Percentiles rank a stretch among this genome's conserved stretches.
phyloP scores from a whole-genome alignment of 148 eudicot genomes.

The Dysphania ambrosioides region DNA sequence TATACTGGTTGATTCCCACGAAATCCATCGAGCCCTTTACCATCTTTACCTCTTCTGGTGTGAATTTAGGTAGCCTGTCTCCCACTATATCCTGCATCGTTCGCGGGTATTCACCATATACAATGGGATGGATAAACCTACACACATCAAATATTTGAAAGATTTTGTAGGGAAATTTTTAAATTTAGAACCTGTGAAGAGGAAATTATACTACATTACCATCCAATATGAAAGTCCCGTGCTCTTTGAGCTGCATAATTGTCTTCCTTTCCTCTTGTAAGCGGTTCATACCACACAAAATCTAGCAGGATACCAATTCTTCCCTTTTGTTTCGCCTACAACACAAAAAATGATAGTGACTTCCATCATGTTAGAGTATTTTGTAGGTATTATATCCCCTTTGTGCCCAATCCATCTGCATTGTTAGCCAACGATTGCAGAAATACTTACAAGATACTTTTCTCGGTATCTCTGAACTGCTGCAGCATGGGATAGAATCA shows the following conservation, averaged over 20 bases:
- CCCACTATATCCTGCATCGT: slow-evolving; percentile 74
- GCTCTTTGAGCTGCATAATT: slow-evolving; percentile 92
- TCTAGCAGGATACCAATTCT: slow-evolving; percentile 84
- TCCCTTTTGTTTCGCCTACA: slow-evolving; percentile 70
- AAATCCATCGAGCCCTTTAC: slow-evolving; percentile 86
- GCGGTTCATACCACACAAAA: slow-evolving; percentile 95
- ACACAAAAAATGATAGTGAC: not conserved
- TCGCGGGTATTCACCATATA: slow-evolving; percentile 82
- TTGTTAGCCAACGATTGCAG: not conserved
- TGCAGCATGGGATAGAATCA: slow-evolving; percentile 73
- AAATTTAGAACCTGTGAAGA: too few relatives aligned
- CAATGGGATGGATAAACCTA: slow-evolving; percentile 88
- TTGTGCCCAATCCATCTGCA: not conserved
- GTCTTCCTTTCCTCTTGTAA: slow-evolving; percentile 63
- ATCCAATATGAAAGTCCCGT: slow-evolving; percentile 90
- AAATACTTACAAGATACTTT: slow-evolving; percentile 58
- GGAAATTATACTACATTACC: too few relatives aligned
- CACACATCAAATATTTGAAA: not conserved
- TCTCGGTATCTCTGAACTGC: slow-evolving; percentile 85
- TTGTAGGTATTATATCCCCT: not conserved
- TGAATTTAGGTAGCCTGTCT: slow-evolving; percentile 77
- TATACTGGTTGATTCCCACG: slow-evolving; percentile 86
- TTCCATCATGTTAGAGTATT: not conserved
- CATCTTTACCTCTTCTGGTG: slow-evolving; percentile 55
- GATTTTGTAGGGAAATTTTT: not conserved